Evolutionary conservation across 225 moss, liverwort and hornwort species (phyloP).

Genomic region (Pseudoscleropodium purum): DNA sequence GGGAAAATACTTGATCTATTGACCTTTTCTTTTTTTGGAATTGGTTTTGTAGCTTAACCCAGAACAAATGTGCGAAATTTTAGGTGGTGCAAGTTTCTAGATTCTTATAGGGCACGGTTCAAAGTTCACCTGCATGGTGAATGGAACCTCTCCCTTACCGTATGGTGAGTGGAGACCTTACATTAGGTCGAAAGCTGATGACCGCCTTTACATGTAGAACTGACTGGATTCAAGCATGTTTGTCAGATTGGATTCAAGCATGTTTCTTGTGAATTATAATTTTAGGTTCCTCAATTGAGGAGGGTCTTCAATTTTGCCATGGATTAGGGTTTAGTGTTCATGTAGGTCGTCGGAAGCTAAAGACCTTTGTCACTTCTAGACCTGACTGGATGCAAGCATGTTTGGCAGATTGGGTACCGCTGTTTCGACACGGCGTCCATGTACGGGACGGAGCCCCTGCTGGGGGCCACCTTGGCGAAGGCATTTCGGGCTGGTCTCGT

Average conservation of each 20-base stretch:
- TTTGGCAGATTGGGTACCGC: slow-evolving; percentile 26
- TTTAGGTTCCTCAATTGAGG: background rate
- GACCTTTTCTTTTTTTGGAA: background rate
- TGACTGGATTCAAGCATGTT: background rate
- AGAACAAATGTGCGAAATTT: no score
- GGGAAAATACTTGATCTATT: background rate
- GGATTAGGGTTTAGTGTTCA: background rate
- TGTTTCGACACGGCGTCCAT: slow-evolving; percentile 10
- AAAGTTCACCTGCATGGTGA: background rate
- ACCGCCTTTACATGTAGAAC: background rate
- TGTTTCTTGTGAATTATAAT: background rate
- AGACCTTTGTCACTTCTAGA: background rate
- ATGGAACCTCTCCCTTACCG: background rate
- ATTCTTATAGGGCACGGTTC: background rate
- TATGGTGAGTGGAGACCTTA: background rate
- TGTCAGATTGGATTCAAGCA: background rate
- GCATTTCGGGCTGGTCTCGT: slow-evolving; percentile 17
- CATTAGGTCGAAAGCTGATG: background rate
- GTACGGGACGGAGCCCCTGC: slow-evolving; percentile 7
- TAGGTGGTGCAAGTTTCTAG: background rate
- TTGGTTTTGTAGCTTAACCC: background rate
- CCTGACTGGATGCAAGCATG: background rate
- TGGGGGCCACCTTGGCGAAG: slow-evolving; percentile 7
- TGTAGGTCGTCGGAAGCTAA: background rate
- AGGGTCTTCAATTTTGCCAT: background rate